phyloP scores from a whole-genome alignment of 495 filamentous ascomycete species.

The Penicillium flavigenum region DNA sequence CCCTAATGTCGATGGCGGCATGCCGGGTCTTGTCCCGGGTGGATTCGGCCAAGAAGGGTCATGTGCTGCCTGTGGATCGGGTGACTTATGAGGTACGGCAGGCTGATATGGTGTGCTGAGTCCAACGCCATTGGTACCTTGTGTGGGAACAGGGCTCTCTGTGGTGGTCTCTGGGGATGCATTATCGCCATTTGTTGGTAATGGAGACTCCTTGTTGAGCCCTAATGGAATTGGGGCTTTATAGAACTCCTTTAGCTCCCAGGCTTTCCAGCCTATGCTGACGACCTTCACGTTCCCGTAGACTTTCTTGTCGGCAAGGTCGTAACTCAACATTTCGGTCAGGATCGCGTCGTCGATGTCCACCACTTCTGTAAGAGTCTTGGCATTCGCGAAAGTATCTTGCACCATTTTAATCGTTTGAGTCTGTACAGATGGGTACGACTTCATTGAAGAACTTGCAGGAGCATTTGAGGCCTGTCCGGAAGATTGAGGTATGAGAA shows the following conservation, averaged over 20 bases:
- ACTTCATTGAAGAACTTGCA: not conserved
- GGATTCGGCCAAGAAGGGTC: not conserved
- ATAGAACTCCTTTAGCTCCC: slow-evolving; percentile 40
- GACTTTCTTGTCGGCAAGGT: slow-evolving; percentile 37
- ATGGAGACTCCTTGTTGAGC: slow-evolving; percentile 16
- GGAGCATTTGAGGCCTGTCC: slow-evolving; percentile 12
- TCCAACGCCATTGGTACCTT: slow-evolving; percentile 1
- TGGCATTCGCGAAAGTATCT: slow-evolving; percentile 22
- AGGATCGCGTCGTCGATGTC: slow-evolving; percentile 41
- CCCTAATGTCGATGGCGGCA: slow-evolving; percentile 26
- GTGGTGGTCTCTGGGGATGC: not conserved
- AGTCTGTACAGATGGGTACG: not conserved
- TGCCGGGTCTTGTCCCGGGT: not conserved
- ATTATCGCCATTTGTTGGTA: slow-evolving; percentile 9
- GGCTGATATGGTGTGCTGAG: not conserved
- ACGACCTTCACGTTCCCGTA: slow-evolving; percentile 39
- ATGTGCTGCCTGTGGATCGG: not conserved
- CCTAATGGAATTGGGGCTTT: slow-evolving; percentile 21
- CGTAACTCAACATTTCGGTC: slow-evolving; percentile 32
- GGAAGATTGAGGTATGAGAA: slow-evolving; percentile 40
- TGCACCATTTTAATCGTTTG: slow-evolving; percentile 8
- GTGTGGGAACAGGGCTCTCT: not conserved
- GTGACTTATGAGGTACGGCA: not conserved
- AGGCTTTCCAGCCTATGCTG: slow-evolving; percentile 43
- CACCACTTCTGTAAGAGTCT: slow-evolving; percentile 34